Evolutionary conservation across 2,329 filamentous ascomycete species (phyloP).

Genomic region (Colletotrichum somersetense): DNA sequence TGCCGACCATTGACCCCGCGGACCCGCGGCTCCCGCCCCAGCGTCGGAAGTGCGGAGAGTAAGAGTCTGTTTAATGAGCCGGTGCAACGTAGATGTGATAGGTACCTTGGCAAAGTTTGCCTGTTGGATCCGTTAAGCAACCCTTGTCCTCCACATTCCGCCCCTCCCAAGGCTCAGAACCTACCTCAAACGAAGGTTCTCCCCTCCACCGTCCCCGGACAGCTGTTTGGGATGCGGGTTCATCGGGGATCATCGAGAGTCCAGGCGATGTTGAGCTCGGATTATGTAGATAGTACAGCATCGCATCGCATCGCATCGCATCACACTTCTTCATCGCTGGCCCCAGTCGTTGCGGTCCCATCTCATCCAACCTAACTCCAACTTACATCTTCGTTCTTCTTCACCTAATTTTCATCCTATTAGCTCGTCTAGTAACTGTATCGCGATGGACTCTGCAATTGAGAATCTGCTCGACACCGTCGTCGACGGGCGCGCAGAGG

Average conservation of each 20-base stretch:
- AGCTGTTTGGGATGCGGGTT: slow-evolving; percentile 4
- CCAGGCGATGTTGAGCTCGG: neutral
- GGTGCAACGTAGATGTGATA: neutral
- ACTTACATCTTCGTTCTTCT: neutral
- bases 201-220: neutral
- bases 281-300: slow-evolving; percentile 19
- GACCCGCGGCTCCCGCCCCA: slow-evolving; percentile 10
- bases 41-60: slow-evolving; percentile 31
- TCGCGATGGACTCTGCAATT: slow-evolving; percentile 26
- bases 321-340: neutral
- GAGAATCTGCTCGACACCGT: slow-evolving; percentile 54
- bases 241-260: slow-evolving; percentile 1
- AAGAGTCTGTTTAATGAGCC: neutral
- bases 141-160: slow-evolving; percentile 40
- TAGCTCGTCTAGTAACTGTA: neutral
- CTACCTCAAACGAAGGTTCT: slow-evolving; percentile 3
- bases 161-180: slow-evolving; percentile 6
- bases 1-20: slow-evolving; percentile 26
- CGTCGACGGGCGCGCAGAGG: slow-evolving; percentile 59
- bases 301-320: slow-evolving; percentile 2
- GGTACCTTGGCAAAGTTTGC: neutral
- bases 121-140: neutral
- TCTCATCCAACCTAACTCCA: neutral
- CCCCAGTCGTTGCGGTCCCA: neutral
- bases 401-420: neutral